phyloP scores from a whole-genome alignment of 2,329 filamentous ascomycete genomes.

The Gliomastix tumulicola region DNA sequence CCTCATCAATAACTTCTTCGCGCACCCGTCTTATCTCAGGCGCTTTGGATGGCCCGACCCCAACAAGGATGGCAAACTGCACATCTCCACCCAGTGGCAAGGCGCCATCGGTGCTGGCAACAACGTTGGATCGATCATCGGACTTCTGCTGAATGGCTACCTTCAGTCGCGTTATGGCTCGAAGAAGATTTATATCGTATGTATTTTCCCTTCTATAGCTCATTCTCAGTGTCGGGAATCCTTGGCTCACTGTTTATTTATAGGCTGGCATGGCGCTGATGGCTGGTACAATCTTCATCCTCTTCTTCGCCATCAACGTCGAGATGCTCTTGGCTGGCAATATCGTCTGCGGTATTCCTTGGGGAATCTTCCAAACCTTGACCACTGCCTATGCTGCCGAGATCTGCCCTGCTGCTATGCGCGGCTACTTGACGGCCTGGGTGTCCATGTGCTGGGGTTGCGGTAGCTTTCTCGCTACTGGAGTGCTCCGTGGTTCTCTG shows the following conservation, averaged over 20 bases:
- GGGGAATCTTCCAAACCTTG: constrained; percentile 30
- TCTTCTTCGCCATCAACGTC: constrained; percentile 29
- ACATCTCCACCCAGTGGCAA: constrained; percentile 39
- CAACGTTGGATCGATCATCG: constrained; percentile 36
- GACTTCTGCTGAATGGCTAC: constrained; percentile 34
- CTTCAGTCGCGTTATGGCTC: constrained; percentile 33
- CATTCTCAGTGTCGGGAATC: too few relatives aligned
- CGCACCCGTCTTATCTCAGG: constrained; percentile 16
- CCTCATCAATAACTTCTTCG: constrained; percentile 30
- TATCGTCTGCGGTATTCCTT: constrained; percentile 34
- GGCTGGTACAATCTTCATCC: constrained; percentile 30
- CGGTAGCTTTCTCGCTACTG: constrained; percentile 30
- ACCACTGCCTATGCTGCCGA: constrained; percentile 35
- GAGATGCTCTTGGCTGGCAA: constrained; percentile 27
- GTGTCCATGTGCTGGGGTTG: constrained; percentile 34
- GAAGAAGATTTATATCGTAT: constrained; percentile 34
- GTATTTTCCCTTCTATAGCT: too few relatives aligned
- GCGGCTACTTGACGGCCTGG: constrained; percentile 30
- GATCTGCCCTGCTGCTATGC: constrained; percentile 20
- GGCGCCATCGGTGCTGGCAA: constrained; percentile 32
- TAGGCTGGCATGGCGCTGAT: constrained; percentile 23
- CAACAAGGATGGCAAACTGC: constrained; percentile 23
- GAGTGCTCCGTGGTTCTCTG: constrained; percentile 20
- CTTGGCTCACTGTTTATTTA: too few relatives aligned
- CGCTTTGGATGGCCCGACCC: constrained; percentile 24